phyloP scores from a whole-genome alignment of 768 basidiomycete genomes.

The Boletus pseudo-olivaceus region DNA sequence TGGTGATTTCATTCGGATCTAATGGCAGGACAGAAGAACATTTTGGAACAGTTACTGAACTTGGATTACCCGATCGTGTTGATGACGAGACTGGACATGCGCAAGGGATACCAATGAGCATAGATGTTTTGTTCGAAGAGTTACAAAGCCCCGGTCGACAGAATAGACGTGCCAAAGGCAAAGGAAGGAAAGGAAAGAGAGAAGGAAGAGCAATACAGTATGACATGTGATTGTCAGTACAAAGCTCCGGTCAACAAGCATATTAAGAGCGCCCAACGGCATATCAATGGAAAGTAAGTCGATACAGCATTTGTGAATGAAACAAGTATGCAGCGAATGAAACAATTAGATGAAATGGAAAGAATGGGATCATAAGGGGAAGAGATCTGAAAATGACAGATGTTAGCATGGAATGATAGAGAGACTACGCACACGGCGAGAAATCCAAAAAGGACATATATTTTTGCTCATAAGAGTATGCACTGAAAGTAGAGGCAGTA shows the following conservation, averaged over 20 bases:
- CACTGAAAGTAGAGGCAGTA: background rate
- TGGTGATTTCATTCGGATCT: background rate
- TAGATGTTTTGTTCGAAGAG: background rate
- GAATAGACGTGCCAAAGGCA: background rate
- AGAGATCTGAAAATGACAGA: background rate
- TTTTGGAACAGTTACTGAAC: background rate
- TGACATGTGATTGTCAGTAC: slow-evolving; percentile 3
- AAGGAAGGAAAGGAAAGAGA: too few species aligned
- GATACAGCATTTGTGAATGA: background rate
- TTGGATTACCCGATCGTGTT: background rate
- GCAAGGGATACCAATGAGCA: slow-evolving; percentile 3
- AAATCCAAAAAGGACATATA: background rate
- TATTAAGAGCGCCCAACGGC: background rate
- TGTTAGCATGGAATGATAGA: background rate
- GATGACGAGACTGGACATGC: background rate
- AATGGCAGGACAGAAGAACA: background rate
- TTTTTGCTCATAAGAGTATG: too few species aligned
- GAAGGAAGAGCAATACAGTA: background rate
- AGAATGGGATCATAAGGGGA: background rate
- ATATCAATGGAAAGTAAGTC: background rate
- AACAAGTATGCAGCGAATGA: background rate
- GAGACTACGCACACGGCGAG: slow-evolving; percentile 2
- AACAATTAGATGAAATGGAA: background rate
- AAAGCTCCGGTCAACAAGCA: slow-evolving; percentile 9
- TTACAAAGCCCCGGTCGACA: slow-evolving; percentile 15